Conservation (phyloP, 2,329 filamentous ascomycete species). For the Sclerotinia subarctica region DNA sequence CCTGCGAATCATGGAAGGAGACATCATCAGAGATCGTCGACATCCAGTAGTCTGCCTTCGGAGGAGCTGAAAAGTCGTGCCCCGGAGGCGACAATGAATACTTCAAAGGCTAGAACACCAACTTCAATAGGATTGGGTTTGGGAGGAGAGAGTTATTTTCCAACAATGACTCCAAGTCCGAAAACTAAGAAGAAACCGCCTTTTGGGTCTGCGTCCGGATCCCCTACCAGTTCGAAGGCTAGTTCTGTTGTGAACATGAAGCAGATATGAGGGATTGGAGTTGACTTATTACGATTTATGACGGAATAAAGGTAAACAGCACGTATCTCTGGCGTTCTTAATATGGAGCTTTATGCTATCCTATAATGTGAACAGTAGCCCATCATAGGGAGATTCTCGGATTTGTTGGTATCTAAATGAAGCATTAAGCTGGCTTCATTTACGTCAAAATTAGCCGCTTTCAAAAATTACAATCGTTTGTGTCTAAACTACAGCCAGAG, state of each 20-base stretch:
- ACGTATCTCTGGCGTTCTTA: constrained; percentile 10
- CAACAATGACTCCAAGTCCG: constrained; percentile 22
- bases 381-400: background rate
- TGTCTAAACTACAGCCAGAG: background rate
- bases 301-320: constrained; percentile 3
- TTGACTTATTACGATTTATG: constrained; percentile 21
- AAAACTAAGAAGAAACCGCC: constrained; percentile 26
- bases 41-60: constrained; percentile 29
- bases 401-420: background rate
- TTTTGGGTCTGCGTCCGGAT: constrained; percentile 24
- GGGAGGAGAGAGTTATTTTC: constrained; percentile 29
- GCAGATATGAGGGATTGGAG: constrained; percentile 21
- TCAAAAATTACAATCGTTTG: background rate
- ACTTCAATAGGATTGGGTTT: constrained; percentile 33
- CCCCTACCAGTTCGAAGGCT: constrained; percentile 33
- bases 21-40: constrained; percentile 46
- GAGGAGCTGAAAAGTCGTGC: constrained; percentile 33
- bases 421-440: no score
- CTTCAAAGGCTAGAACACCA: constrained; percentile 49
- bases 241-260: constrained; percentile 33
- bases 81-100: constrained; percentile 43
- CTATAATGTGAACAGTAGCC: background rate
- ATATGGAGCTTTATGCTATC: background rate
- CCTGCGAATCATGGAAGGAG: constrained; percentile 44
- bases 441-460: no score